Evolutionary conservation across 441 rosid genomes (phyloP), one percentile per base, ranked within the genome.

Genomic region (Lepidium campestre): DNA sequence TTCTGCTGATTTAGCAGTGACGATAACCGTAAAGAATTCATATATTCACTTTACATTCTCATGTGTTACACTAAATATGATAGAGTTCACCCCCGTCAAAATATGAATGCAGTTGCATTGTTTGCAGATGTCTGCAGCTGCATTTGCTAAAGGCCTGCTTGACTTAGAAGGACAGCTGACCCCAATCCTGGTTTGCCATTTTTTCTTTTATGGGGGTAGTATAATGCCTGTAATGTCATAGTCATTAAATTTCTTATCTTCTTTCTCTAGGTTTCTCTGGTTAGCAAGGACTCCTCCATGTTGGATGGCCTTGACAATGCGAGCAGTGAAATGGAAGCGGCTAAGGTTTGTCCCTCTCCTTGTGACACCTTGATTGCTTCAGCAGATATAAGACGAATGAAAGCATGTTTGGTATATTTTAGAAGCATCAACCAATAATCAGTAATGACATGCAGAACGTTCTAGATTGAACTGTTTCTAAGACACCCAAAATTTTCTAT

Each of bases 251-350:
- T 14, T 62, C 23, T 34, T 41, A 61, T 73, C 55, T 58, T 37
- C 17, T 62, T 75, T 72, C 62, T 77, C 62, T 65, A 96, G 99
- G 99, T 96, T 75, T 96, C 98, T 56, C 93, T 96, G 74, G 99
- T 96, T 70, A 93, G 99, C 83, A 96, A 96, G 84, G 98, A 96
- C 77, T 89, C 99, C 35, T 96, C 99, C 53, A 96, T 96, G 99
- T 77, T 93, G 86, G 99, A 96, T 79, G 99, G 99, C 44, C 99
- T 96, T 65, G 99, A 96, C 48, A 87, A 88, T 82, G 97, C 96
- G 44, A 93, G 97, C 79, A 80, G 18, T 78, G 98, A 91, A 82
- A 96, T 96, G 94, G 91, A 93, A 77, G 90, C 87, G 71, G 97
- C 99, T 60, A 96, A 96, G 98, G 99, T 96, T 72, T 77, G 75